phyloP scores from a whole-genome alignment of 2,329 filamentous ascomycete species.

The Neoscytalidium dimidiatum region DNA sequence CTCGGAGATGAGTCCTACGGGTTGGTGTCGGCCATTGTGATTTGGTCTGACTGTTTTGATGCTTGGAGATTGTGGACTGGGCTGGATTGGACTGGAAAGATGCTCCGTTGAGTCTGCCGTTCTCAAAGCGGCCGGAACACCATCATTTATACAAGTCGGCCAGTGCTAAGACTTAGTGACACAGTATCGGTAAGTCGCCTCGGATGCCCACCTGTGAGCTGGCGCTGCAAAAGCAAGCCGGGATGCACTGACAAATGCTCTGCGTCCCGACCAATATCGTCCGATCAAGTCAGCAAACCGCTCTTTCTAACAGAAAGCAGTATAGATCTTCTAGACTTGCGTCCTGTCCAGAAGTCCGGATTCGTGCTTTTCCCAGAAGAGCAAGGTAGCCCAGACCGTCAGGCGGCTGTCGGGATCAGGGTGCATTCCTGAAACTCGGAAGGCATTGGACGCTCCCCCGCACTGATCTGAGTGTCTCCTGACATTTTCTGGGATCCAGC shows the following conservation, averaged over 20 bases:
- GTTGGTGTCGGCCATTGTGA: constrained; percentile 8
- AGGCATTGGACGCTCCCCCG: neutral
- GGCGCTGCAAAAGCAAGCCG: constrained; percentile 11
- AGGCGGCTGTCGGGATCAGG: neutral
- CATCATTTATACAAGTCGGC: neutral
- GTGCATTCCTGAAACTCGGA: constrained; percentile 10
- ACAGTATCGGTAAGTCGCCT: neutral
- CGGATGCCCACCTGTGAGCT: neutral
- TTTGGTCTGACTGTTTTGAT: neutral
- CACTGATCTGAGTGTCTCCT: constrained; percentile 13
- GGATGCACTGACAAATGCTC: neutral
- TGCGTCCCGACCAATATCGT: constrained; percentile 3
- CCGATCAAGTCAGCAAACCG: constrained; percentile 1
- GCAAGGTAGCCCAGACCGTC: neutral
- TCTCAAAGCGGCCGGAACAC: neutral
- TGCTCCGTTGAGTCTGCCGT: constrained; percentile 5
- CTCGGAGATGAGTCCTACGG: too few relatives aligned
- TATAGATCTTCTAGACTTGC: neutral
- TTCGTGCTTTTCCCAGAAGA: neutral
- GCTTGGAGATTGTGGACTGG: neutral
- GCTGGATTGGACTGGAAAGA: neutral
- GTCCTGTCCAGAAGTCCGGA: neutral
- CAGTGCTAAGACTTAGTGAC: neutral
- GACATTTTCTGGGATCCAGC: constrained; percentile 16
- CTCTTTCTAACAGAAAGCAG: constrained; percentile 7